Conservation (phyloP, 2,329 filamentous ascomycete genomes). For the Gaeumannomyces sp. region DNA sequence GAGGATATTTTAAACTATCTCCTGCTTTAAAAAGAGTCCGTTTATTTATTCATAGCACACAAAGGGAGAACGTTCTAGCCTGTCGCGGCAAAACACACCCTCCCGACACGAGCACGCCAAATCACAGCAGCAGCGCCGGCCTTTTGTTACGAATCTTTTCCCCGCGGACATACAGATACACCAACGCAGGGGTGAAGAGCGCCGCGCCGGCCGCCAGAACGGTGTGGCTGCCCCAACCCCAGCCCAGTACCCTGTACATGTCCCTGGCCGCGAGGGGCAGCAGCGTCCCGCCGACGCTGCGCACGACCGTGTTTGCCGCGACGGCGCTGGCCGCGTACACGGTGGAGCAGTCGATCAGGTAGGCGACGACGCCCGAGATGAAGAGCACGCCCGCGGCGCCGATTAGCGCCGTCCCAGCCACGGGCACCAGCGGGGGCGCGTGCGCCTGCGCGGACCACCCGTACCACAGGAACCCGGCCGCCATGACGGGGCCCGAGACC, state of each 20-base stretch:
- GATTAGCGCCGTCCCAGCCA: slow-evolving; percentile 26
- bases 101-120: too few species aligned
- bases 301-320: slow-evolving; percentile 50
- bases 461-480: slow-evolving; percentile 33
- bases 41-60: too few species aligned
- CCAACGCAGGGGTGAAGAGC: too few species aligned
- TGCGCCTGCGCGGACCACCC: slow-evolving; percentile 28
- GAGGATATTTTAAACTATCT: too few species aligned
- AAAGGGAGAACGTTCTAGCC: too few species aligned
- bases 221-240: slow-evolving; percentile 56
- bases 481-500: slow-evolving; percentile 15
- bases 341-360: slow-evolving; percentile 53
- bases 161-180: too few species aligned
- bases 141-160: too few species aligned
- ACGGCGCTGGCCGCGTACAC: slow-evolving; percentile 50
- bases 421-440: slow-evolving; percentile 29
- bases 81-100: too few species aligned
- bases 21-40: too few species aligned
- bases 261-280: slow-evolving; percentile 44
- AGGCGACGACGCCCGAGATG: slow-evolving; percentile 20
- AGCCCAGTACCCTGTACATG: slow-evolving; percentile 46
- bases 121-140: too few species aligned
- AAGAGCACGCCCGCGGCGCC: slow-evolving; percentile 18
- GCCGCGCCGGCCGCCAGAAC: slow-evolving; percentile 29
- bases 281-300: slow-evolving; percentile 43